Evolutionary conservation across 441 rosid genomes (phyloP).

Genomic region (Populus hybrid): DNA sequence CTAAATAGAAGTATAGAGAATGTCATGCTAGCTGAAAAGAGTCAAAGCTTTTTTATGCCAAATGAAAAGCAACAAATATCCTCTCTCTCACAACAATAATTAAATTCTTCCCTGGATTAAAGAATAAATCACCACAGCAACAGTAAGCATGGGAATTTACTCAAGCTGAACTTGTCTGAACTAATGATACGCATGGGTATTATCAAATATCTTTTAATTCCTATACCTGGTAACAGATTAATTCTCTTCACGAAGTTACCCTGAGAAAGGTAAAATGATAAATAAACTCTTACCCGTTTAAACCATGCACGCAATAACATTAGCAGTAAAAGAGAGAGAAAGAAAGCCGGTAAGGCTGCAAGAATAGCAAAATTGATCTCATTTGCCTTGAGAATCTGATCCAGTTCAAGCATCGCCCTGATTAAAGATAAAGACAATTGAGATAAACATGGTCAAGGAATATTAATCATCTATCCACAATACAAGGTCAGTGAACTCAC

Average conservation of each 20-base stretch:
- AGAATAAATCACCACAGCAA: neutral
- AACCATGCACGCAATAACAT: slow-evolving; percentile 71
- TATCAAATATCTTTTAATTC: neutral
- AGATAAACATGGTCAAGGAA: slow-evolving; percentile 18
- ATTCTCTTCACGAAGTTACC: slow-evolving; percentile 10
- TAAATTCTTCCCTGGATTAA: neutral
- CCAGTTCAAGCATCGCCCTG: slow-evolving; percentile 98
- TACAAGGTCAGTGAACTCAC: slow-evolving; percentile 45
- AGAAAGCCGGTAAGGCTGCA: slow-evolving; percentile 93
- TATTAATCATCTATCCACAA: slow-evolving; percentile 17
- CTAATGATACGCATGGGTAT: neutral
- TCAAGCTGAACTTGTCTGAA: neutral
- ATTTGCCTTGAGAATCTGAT: slow-evolving; percentile 96
- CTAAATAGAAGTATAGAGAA: neutral
- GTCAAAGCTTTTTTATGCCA: neutral
- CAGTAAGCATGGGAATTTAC: neutral
- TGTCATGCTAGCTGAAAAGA: neutral
- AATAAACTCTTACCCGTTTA: slow-evolving; percentile 46
- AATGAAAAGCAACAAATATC: neutral
- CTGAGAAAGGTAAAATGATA: neutral
- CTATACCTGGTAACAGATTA: slow-evolving; percentile 6
- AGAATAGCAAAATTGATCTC: slow-evolving; percentile 95
- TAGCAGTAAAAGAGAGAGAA: slow-evolving; percentile 62
- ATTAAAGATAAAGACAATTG: slow-evolving; percentile 21
- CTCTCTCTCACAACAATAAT: neutral